Base-by-base conservation (phyloP, 495 filamentous ascomycete species). In the Trichoderma asperelloides region DNA sequence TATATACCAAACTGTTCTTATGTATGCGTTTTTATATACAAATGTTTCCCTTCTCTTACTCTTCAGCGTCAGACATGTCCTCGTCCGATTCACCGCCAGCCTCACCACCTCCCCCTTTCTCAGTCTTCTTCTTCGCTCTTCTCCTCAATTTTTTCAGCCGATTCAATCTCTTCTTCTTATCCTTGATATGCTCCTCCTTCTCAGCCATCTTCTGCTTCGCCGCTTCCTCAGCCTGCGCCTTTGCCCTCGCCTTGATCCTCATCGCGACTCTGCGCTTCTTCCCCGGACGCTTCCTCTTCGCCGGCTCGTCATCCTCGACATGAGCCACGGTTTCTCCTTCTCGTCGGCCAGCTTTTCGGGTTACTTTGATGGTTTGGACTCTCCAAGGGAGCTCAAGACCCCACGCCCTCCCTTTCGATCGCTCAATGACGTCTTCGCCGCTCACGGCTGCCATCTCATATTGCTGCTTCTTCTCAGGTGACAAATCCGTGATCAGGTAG, bases 341-440 rank as follows among this genome's bases (percentile, higher is more conserved):
- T 51, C 65, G 45, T 65, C 9, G 27, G 16, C 25, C 62, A 69
- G 37, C 28, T 41, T 65, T 69, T 16, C 55, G 49, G 13, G 65
- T 68, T 45, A 74, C 67, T 9, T 60, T 69, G 41, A 81, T 72
- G 23, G 67, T 76, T n/a, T 72, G 78, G 40, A 86, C 82, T 63
- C 79, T 77, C 85, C 85, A 87, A 4, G 84, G 83, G 65, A 84
- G 73, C 68, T 81, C 82, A 28, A 83, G 76, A 0, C 84, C 84
- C 79, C 84, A 85, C 15, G 77, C 74, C 66, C 83, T 74, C 68
- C 71, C 74, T 68, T 67, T 70, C 18, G 80, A 73, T 66, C 76
- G 70, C 6, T 73, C 69, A 0, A 79, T 33, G 9, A 87, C 74
- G 1, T 82, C 77, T 49, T 78, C 74, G 0, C 77, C 81, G 25